These are phyloP conservation scores for Aristolochia fimbriata DNA, from an alignment of 164 flowering plant species.

Conservation along the genomic window DNA sequence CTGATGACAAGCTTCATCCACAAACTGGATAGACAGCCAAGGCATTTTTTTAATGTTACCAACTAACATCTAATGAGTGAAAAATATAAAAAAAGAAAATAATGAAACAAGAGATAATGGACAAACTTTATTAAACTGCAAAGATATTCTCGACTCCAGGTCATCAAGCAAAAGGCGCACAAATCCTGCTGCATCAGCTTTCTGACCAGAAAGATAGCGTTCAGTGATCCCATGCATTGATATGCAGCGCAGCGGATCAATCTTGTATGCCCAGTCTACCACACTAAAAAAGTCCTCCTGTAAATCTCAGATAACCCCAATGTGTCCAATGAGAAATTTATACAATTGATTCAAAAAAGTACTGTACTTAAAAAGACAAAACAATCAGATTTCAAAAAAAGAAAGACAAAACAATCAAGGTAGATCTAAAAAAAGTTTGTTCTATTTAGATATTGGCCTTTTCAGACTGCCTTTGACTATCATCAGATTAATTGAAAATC, in stretches of 20 bases:
- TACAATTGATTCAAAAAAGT: too few relatives aligned
- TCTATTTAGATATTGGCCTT: too few relatives aligned
- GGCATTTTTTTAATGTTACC: background rate
- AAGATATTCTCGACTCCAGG: conserved; percentile 78
- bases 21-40: conserved; percentile 52
- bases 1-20: conserved; percentile 97
- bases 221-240: conserved; percentile 99
- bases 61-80: background rate
- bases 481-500: too few relatives aligned
- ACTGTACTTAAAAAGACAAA: too few relatives aligned
- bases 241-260: conserved; percentile 95
- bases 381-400: too few relatives aligned
- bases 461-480: too few relatives aligned
- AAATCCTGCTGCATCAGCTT: conserved; percentile 99
- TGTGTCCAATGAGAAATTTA: background rate
- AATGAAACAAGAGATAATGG: conserved; percentile 10
- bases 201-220: conserved; percentile 87
- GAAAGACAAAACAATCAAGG: too few relatives aligned
- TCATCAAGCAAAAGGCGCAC: conserved; percentile 93
- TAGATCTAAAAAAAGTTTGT: too few relatives aligned
- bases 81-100: background rate
- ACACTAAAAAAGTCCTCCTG: conserved; percentile 97
- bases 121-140: conserved; percentile 56
- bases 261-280: conserved; percentile 98
- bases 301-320: conserved; percentile 2